Conservation (phyloP, 805 yeast species). For the Kuraishia capsulata region DNA sequence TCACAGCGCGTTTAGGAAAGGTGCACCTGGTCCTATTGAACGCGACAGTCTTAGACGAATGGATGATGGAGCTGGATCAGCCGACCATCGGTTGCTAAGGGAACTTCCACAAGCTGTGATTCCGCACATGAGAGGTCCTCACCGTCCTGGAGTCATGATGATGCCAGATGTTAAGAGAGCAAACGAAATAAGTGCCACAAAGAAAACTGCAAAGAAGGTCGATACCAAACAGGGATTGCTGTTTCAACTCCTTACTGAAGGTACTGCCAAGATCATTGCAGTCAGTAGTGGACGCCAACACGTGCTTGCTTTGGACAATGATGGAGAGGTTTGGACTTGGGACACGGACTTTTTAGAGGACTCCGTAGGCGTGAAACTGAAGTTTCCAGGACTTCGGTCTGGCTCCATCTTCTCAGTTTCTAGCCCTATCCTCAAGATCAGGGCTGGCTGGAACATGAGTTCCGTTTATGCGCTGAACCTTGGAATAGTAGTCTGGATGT, state of each 20-base stretch:
- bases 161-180: constrained; percentile 1
- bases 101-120: too few relatives aligned
- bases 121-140: neutral
- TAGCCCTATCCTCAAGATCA: constrained; percentile 28
- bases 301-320: constrained; percentile 47
- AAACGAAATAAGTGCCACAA: neutral
- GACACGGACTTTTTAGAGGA: constrained; percentile 29
- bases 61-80: too few relatives aligned
- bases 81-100: too few relatives aligned
- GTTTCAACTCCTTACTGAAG: constrained; percentile 5
- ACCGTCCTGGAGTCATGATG: neutral
- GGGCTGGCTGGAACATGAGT: constrained; percentile 62
- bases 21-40: constrained; percentile 31
- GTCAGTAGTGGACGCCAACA: constrained; percentile 60
- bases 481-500: constrained; percentile 55
- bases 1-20: constrained; percentile 28
- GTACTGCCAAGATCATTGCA: constrained; percentile 27
- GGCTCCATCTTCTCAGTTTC: neutral
- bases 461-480: constrained; percentile 36
- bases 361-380: constrained; percentile 32
- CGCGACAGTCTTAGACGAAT: too few relatives aligned
- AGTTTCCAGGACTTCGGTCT: constrained; percentile 23
- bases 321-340: constrained; percentile 51
- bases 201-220: neutral
- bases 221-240: neutral